These are phyloP conservation scores for Penicillium pulvis DNA, from an alignment of 495 filamentous ascomycete genomes.

Conservation along the genomic window DNA sequence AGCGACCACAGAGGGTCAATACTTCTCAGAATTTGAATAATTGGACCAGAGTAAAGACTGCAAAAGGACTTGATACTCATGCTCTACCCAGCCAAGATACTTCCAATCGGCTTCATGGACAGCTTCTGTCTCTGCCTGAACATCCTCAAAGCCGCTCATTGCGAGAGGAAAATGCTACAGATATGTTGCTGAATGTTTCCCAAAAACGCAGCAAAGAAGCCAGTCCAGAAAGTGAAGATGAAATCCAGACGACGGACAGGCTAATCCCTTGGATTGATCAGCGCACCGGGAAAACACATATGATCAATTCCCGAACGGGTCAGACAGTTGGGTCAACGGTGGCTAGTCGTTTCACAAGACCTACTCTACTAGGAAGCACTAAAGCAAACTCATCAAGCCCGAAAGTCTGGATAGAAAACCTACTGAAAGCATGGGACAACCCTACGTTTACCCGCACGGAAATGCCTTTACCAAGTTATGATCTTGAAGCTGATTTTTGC, in stretches of 20 bases:
- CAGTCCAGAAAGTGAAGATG: not conserved
- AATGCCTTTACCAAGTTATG: conserved; percentile 45
- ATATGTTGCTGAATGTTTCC: not conserved
- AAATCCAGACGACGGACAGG: conserved; percentile 25
- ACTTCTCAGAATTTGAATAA: conserved; percentile 46
- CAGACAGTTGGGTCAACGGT: conserved; percentile 38
- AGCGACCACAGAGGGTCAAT: conserved; percentile 17
- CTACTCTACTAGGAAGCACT: not conserved
- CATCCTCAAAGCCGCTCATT: not conserved
- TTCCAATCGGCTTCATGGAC: not conserved
- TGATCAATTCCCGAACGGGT: conserved; percentile 65
- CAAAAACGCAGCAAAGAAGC: not conserved
- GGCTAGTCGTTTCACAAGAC: not conserved
- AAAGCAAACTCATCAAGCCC: not conserved
- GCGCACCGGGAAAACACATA: conserved; percentile 55
- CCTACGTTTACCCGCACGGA: conserved; percentile 60
- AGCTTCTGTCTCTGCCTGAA: not conserved
- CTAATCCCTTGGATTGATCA: conserved; percentile 70
- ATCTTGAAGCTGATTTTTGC: conserved; percentile 12
- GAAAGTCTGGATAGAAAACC: conserved; percentile 39
- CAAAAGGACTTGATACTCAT: conserved; percentile 30
- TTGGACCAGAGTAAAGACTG: conserved; percentile 72
- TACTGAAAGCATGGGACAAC: conserved; percentile 58
- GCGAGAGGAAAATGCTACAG: not conserved
- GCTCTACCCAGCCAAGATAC: not conserved